Evolutionary conservation across 108 stramenopile species (phyloP).

Genomic region (Fragilaria crotonensis): DNA sequence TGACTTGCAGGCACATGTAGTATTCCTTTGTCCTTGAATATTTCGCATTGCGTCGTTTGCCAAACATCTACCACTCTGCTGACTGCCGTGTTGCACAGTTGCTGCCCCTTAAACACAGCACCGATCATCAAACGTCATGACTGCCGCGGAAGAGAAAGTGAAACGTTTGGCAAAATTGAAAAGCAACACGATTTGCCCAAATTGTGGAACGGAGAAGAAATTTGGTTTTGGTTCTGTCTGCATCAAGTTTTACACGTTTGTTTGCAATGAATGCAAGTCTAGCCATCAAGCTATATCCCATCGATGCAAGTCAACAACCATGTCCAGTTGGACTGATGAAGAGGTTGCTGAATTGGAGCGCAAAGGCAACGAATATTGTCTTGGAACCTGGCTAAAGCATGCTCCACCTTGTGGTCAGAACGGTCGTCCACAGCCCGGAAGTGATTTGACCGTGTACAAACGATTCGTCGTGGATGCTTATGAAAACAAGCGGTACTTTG

Average conservation of each 20-base stretch:
- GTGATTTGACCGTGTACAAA: conserved; percentile 69
- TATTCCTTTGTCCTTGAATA: too few relatives aligned
- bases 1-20: too few relatives aligned
- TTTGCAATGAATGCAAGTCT: conserved; percentile 89
- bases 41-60: too few relatives aligned
- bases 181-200: conserved; percentile 68
- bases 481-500: conserved; percentile 67
- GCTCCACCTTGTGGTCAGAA: conserved; percentile 64
- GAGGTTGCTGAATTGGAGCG: conserved; percentile 58
- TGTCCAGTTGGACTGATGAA: conserved; percentile 72
- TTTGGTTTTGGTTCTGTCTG: conserved; percentile 84
- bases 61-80: too few relatives aligned
- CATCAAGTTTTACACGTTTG: conserved; percentile 89
- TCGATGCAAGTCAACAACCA: conserved; percentile 89
- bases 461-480: conserved; percentile 75
- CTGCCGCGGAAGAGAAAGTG: conserved; percentile 49
- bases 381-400: conserved; percentile 69
- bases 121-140: too few relatives aligned
- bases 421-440: conserved; percentile 67
- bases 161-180: conserved; percentile 55
- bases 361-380: conserved; percentile 66
- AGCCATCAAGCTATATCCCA: conserved; percentile 87
- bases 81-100: too few relatives aligned
- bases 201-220: conserved; percentile 76
- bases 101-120: too few relatives aligned